Percentiles rank a stretch among this genome's conserved stretches.
Conservation (phyloP, 2,329 filamentous ascomycete genomes). For the Fusarium concolor region DNA sequence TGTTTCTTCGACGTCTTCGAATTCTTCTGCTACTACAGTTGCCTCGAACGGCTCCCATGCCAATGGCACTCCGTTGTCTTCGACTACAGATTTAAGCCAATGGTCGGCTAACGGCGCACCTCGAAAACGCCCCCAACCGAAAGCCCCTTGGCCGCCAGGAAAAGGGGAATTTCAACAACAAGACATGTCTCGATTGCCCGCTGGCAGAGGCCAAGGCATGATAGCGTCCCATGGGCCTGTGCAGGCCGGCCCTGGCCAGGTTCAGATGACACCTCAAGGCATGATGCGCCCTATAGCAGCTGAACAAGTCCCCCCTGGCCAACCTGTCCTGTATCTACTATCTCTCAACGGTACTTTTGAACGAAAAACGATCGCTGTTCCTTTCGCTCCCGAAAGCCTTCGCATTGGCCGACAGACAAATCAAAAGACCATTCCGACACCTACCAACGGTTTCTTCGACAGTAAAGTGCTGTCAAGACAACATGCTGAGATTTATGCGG, state of each 20-base stretch:
- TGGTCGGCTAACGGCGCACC: conserved; percentile 61
- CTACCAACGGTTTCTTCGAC: conserved; percentile 94
- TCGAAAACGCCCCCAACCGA: conserved; percentile 65
- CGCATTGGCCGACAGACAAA: conserved; percentile 97
- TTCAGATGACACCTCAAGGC: conserved; percentile 57
- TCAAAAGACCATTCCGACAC: conserved; percentile 91
- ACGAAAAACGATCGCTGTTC: conserved; percentile 93
- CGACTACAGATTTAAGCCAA: conserved; percentile 61
- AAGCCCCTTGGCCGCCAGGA: conserved; percentile 61
- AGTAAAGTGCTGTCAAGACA: conserved; percentile 97
- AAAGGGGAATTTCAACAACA: conserved; percentile 60
- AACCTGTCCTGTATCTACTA: conserved; percentile 84
- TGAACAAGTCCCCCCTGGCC: conserved; percentile 70
- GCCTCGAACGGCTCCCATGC: conserved; percentile 69
- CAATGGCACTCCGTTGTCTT: conserved; percentile 68
- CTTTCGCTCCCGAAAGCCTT: conserved; percentile 92
- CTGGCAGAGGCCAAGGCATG: conserved; percentile 59
- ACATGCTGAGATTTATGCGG: conserved; percentile 96
- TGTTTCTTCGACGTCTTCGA: conserved; percentile 82
- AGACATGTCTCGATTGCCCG: conserved; percentile 61
- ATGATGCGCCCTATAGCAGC: conserved; percentile 71
- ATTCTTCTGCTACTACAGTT: conserved; percentile 72
- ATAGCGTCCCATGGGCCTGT: conserved; percentile 49
- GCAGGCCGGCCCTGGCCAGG: conserved; percentile 49
- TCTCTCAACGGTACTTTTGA: conserved; percentile 98